A percentile compares a stretch with the other conserved stretches of the same genome.
phyloP scores from a whole-genome alignment of 192 early-diverging fungal genomes.

The Paraglomus occultum region DNA sequence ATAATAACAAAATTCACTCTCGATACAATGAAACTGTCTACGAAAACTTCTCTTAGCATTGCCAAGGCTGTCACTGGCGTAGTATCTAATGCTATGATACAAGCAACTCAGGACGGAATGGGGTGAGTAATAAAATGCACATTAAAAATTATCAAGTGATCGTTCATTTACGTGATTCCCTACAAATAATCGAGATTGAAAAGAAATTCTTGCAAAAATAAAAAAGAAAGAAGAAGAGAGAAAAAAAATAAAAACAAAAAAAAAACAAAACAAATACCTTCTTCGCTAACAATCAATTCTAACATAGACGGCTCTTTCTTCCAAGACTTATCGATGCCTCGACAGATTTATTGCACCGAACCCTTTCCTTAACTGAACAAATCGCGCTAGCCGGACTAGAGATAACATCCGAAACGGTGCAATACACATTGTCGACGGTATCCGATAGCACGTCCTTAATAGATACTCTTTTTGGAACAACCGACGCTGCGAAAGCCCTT shows the following conservation, averaged over 20 bases:
- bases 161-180: too few species aligned
- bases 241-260: too few species aligned
- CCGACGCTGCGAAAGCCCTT: slow-evolving; percentile 87
- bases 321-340: slow-evolving; percentile 24
- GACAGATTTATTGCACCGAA: slow-evolving; percentile 15
- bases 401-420: slow-evolving; percentile 19
- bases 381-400: slow-evolving; percentile 23
- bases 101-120: slow-evolving; percentile 5
- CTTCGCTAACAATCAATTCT: too few species aligned
- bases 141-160: too few species aligned
- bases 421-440: slow-evolving; percentile 33
- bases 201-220: too few species aligned
- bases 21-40: slow-evolving; percentile 12
- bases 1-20: slow-evolving; percentile 8
- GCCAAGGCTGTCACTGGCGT: slow-evolving; percentile 13
- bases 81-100: slow-evolving; percentile 10
- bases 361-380: slow-evolving; percentile 22
- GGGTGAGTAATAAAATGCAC: background rate
- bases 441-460: slow-evolving; percentile 41
- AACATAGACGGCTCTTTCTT: slow-evolving; percentile 9
- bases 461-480: slow-evolving; percentile 93
- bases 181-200: too few species aligned
- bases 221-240: too few species aligned
- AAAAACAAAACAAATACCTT: too few species aligned
- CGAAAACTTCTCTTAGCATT: slow-evolving; percentile 1